A percentile compares a stretch with the other conserved stretches of the same genome.
These are phyloP conservation scores for Blastocladiella emersonii DNA, from an alignment of 371 early-diverging fungal species.

Conservation along the genomic window DNA sequence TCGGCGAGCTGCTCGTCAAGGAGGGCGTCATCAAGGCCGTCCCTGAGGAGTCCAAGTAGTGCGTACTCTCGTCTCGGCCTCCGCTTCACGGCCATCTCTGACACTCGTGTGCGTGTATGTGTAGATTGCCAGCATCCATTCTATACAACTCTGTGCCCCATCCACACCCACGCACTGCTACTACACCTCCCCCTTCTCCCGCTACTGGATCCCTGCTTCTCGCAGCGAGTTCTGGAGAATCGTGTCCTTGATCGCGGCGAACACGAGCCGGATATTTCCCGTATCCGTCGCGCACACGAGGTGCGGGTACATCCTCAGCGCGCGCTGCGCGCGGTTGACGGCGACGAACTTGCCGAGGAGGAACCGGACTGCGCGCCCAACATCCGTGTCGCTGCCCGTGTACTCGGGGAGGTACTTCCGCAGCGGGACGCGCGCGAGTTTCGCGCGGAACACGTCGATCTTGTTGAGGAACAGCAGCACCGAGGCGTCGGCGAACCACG, in stretches of 20 bases:
- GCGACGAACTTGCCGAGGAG: slow-evolving; percentile 62
- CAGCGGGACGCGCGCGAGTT: slow-evolving; percentile 34
- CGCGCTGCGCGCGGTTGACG: slow-evolving; percentile 52
- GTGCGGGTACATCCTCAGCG: slow-evolving; percentile 69
- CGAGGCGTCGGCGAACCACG: slow-evolving; percentile 11
- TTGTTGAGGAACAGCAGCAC: slow-evolving; percentile 9
- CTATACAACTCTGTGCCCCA: no score
- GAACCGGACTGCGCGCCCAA: slow-evolving; percentile 56
- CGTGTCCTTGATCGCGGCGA: slow-evolving; percentile 54
- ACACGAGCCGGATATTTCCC: slow-evolving; percentile 37
- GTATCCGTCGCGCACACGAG: slow-evolving; percentile 58
- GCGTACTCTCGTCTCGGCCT: not conserved
- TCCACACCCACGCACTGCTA: no score
- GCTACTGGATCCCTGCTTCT: slow-evolving; percentile 51
- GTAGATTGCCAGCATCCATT: no score
- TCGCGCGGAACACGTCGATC: slow-evolving; percentile 18
- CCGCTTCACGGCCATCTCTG: no score
- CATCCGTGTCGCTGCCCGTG: slow-evolving; percentile 49
- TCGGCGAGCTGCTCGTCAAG: slow-evolving; percentile 68
- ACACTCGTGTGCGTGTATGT: no score
- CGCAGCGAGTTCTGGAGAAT: slow-evolving; percentile 51
- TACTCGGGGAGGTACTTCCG: slow-evolving; percentile 43
- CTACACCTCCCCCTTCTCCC: no score
- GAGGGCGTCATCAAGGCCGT: slow-evolving; percentile 49
- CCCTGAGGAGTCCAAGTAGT: slow-evolving; percentile 17